Evolutionary conservation across 768 basidiomycete genomes (phyloP).

Genomic region (Amanita brunnescens): DNA sequence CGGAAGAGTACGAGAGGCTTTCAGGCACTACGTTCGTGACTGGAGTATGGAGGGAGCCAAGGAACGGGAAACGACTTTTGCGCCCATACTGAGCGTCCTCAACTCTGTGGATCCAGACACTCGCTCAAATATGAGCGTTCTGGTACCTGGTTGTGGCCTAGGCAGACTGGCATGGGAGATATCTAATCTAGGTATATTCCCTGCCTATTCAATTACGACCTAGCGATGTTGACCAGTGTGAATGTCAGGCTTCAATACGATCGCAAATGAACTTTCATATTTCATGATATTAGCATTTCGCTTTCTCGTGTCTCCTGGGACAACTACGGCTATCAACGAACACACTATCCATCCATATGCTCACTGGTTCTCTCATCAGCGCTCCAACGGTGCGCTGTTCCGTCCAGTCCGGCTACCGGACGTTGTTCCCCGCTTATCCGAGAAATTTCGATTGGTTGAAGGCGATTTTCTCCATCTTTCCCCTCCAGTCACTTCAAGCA

Average conservation of each 20-base stretch:
- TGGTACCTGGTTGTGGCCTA: constrained; percentile 59
- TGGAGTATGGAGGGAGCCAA: constrained; percentile 51
- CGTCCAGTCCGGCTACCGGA: constrained; percentile 53
- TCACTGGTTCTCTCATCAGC: constrained; percentile 67
- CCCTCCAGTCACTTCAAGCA: constrained; percentile 10
- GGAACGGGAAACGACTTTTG: constrained; percentile 49
- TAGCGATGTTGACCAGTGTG: not conserved
- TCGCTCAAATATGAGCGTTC: constrained; percentile 30
- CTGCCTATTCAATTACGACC: not conserved
- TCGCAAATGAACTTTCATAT: constrained; percentile 54
- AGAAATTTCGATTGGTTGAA: constrained; percentile 38
- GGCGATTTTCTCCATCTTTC: constrained; percentile 46
- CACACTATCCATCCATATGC: constrained; percentile 53
- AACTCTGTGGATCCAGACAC: constrained; percentile 18
- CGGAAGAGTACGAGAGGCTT: constrained; percentile 42
- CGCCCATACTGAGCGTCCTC: constrained; percentile 47
- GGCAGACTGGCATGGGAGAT: constrained; percentile 65
- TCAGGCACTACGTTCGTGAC: constrained; percentile 66
- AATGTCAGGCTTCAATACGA: constrained; percentile 42
- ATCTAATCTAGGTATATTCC: constrained; percentile 40
- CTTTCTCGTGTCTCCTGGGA: constrained; percentile 43
- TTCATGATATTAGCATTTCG: constrained; percentile 58
- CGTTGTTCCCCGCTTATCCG: constrained; percentile 38
- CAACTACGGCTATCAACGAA: constrained; percentile 32
- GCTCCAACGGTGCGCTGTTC: constrained; percentile 38